Conservation (phyloP, 108 stramenopile species). For the Fragilaria radians region DNA sequence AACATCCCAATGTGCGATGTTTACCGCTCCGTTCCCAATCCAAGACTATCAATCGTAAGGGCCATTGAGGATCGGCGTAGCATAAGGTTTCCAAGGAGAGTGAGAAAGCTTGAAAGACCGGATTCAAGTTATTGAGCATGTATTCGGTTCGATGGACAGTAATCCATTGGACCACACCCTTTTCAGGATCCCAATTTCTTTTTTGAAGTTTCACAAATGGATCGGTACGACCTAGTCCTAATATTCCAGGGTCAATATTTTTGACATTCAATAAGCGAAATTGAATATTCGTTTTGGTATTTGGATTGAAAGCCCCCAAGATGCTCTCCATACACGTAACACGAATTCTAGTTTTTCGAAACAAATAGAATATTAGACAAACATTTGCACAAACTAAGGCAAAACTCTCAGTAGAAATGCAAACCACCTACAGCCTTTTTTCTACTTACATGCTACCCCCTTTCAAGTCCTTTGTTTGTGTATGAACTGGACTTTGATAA, state of each 20-base stretch:
- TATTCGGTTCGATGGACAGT: conserved; percentile 48
- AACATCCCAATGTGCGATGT: conserved; percentile 40
- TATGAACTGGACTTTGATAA: conserved; percentile 17
- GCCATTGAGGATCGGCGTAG: conserved; percentile 31
- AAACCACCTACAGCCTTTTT: too few relatives aligned
- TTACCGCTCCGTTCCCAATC: conserved; percentile 40
- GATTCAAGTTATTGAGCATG: conserved; percentile 54
- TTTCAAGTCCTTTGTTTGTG: conserved; percentile 5
- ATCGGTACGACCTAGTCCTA: conserved; percentile 62
- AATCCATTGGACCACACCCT: conserved; percentile 32
- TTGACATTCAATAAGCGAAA: conserved; percentile 53
- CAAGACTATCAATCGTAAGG: conserved; percentile 34
- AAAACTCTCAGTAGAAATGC: too few relatives aligned
- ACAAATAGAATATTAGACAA: too few relatives aligned
- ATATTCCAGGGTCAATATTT: conserved; percentile 51
- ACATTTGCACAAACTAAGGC: too few relatives aligned
- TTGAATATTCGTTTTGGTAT: conserved; percentile 12
- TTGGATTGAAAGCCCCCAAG: neutral
- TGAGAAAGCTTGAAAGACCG: conserved; percentile 37
- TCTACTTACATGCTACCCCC: conserved; percentile 5
- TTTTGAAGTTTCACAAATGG: conserved; percentile 56
- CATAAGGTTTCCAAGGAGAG: conserved; percentile 36
- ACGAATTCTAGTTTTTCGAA: neutral
- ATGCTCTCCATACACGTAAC: neutral
- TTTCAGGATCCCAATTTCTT: conserved; percentile 27